Evolutionary conservation across 2,329 filamentous ascomycete genomes (phyloP).

Genomic region (Fusarium sp.): DNA sequence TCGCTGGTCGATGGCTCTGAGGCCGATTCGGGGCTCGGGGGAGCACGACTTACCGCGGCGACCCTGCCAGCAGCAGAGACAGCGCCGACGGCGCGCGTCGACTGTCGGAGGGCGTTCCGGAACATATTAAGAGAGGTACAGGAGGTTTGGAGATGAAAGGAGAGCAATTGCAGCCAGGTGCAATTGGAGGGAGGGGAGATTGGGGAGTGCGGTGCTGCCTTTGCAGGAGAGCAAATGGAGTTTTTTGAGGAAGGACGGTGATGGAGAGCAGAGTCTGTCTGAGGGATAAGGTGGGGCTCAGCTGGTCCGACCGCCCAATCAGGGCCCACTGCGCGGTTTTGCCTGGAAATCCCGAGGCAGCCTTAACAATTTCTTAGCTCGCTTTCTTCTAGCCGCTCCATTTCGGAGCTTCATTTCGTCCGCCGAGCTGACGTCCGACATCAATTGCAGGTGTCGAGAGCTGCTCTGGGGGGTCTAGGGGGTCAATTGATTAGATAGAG

Average conservation of each 20-base stretch:
- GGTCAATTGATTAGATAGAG: constrained; percentile 3
- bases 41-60: constrained; percentile 84
- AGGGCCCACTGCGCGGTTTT: constrained; percentile 51
- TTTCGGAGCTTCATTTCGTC: constrained; percentile 41
- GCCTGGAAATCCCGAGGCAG: constrained; percentile 54
- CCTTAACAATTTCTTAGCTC: constrained; percentile 52
- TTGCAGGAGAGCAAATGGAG: constrained; percentile 59
- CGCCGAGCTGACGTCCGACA: constrained; percentile 35
- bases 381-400: constrained; percentile 33
- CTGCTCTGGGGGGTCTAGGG: background rate
- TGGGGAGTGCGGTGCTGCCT: constrained; percentile 62
- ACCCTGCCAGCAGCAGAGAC: constrained; percentile 92
- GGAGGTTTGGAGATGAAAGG: constrained; percentile 63
- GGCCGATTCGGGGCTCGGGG: constrained; percentile 54
- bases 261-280: constrained; percentile 56
- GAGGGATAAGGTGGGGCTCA: constrained; percentile 55
- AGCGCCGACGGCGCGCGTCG: constrained; percentile 93
- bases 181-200: constrained; percentile 74
- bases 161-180: constrained; percentile 72
- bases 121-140: constrained; percentile 80
- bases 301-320: constrained; percentile 51
- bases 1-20: constrained; percentile 59
- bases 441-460: background rate
- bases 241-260: constrained; percentile 56
- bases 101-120: constrained; percentile 97